Evolutionary conservation across 2,329 filamentous ascomycete genomes (phyloP).

Genomic region (Falciphora oryzae): DNA sequence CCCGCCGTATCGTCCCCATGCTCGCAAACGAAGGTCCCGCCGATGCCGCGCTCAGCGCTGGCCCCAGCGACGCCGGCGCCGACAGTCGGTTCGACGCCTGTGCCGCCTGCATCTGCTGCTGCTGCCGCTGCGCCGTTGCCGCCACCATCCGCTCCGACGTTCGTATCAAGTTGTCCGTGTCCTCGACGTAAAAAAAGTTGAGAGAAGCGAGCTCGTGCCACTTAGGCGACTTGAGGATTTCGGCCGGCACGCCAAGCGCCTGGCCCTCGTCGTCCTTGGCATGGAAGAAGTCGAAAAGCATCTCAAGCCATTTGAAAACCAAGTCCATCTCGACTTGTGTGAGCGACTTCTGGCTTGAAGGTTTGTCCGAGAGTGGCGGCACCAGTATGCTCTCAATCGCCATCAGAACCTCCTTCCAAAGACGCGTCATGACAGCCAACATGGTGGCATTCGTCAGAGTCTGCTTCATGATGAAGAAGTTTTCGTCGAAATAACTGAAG

Average conservation of each 20-base stretch:
- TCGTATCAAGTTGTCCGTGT: slow-evolving; percentile 82
- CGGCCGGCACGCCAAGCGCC: slow-evolving; percentile 80
- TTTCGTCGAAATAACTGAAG: slow-evolving; percentile 94
- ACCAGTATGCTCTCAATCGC: slow-evolving; percentile 88
- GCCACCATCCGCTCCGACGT: slow-evolving; percentile 96
- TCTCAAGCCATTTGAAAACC: slow-evolving; percentile 88
- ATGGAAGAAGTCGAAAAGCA: slow-evolving; percentile 92
- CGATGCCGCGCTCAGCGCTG: slow-evolving; percentile 44
- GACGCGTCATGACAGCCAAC: slow-evolving; percentile 93
- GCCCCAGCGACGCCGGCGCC: slow-evolving; percentile 52
- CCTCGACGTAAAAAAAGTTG: slow-evolving; percentile 98
- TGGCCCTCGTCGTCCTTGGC: slow-evolving; percentile 79
- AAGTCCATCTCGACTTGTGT: slow-evolving; percentile 86
- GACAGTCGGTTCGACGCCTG: slow-evolving; percentile 57
- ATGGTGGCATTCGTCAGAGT: slow-evolving; percentile 94
- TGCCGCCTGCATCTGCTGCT: slow-evolving; percentile 57
- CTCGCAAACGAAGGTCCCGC: slow-evolving; percentile 53
- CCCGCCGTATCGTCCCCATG: slow-evolving; percentile 59
- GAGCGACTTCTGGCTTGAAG: slow-evolving; percentile 76
- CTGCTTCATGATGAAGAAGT: slow-evolving; percentile 98
- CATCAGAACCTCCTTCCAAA: slow-evolving; percentile 96
- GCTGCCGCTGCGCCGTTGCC: slow-evolving; percentile 68
- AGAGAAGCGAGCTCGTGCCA: slow-evolving; percentile 95
- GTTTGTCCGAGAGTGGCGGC: slow-evolving; percentile 91
- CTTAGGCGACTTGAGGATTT: slow-evolving; percentile 93